These are phyloP conservation scores for Globisporangium megalacanthum DNA, from an alignment of 352 stramenopile species.

Conservation along the genomic window DNA sequence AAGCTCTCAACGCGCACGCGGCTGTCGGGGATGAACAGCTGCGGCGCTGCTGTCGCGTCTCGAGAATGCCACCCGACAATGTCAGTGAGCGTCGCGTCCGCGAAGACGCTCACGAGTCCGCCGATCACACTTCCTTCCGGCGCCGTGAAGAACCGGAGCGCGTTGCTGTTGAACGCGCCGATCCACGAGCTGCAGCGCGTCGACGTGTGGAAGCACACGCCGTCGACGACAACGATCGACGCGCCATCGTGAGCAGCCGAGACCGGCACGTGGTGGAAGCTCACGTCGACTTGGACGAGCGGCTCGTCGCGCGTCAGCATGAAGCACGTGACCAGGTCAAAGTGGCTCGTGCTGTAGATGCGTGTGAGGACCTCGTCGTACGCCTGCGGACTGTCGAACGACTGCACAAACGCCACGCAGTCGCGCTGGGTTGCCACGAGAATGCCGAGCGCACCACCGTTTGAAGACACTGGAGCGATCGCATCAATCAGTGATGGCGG, in stretches of 20 bases:
- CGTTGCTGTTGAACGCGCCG: conserved; percentile 26
- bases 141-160: conserved; percentile 39
- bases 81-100: conserved; percentile 28
- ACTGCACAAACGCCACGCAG: conserved; percentile 19
- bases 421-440: conserved; percentile 15
- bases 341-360: conserved; percentile 15
- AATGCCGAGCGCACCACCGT: conserved; percentile 11
- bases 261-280: conserved; percentile 8
- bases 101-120: conserved; percentile 20
- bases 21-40: conserved; percentile 19
- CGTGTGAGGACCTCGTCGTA: conserved; percentile 27
- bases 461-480: no score
- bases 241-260: neutral
- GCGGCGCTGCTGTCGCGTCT: neutral
- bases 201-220: conserved; percentile 59
- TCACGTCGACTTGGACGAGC: conserved; percentile 47
- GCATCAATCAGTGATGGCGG: no score
- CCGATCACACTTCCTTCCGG: conserved; percentile 24
- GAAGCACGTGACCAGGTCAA: conserved; percentile 25
- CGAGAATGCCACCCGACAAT: conserved; percentile 24
- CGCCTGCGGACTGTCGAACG: conserved; percentile 22
- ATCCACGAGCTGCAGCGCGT: conserved; percentile 52
- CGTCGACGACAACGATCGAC: conserved; percentile 24
- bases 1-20: conserved; percentile 22
- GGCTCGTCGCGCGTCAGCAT: conserved; percentile 24